Evolutionary conservation across 305 asterid species (phyloP).

Genomic region (Fraxinus sp.): DNA sequence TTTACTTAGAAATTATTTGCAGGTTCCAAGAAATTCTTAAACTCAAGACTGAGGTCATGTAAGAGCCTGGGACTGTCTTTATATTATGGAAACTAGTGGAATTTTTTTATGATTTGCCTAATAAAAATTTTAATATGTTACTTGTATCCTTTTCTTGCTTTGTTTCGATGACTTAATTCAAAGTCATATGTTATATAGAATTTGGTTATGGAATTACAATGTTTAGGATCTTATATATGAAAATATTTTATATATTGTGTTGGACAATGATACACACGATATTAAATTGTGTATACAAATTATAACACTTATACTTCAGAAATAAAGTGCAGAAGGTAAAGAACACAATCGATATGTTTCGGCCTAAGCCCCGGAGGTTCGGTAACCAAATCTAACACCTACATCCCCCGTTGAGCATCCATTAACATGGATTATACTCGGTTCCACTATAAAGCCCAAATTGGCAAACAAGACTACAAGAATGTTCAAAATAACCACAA

Average conservation of each 20-base stretch:
- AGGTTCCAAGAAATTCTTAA: slow-evolving; percentile 38
- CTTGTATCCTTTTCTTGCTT: slow-evolving; percentile 10
- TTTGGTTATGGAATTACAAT: background rate
- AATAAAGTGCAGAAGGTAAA: no score
- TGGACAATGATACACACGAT: no score
- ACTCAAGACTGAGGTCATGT: background rate
- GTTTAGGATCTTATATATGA: background rate
- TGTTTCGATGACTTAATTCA: background rate
- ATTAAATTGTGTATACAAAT: no score
- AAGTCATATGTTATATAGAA: background rate
- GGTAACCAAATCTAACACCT: no score
- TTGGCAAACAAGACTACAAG: no score
- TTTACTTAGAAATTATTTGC: slow-evolving; percentile 21
- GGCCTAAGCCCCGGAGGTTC: no score
- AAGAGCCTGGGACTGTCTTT: slow-evolving; percentile 5
- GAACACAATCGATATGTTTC: no score
- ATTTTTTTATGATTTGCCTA: background rate
- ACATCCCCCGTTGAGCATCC: no score
- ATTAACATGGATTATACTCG: no score
- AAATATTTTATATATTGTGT: background rate
- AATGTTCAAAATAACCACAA: no score
- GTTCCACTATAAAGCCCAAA: no score
- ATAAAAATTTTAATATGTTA: background rate
- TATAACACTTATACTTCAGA: no score
- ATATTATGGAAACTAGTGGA: background rate